Base-by-base conservation (phyloP, 176 grass and related monocot species). In the Tillandsia leiboldiana region DNA sequence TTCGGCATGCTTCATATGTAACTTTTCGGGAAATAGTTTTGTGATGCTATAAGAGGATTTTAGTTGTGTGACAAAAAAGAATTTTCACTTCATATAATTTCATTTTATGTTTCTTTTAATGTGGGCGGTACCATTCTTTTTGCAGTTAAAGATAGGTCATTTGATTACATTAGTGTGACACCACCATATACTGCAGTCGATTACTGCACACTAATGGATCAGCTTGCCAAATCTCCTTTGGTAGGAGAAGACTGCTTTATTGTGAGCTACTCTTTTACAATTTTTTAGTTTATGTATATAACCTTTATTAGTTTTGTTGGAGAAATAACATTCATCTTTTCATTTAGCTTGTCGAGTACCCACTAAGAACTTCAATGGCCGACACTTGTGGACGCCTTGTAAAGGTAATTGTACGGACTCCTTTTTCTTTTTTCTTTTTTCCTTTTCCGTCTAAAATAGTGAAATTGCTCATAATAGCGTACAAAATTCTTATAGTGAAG, bases 91-190 rank as follows among this genome's bases (percentile, higher is more conserved):
- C 0, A 1, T 17, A 15, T 59, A 59, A 42, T n/a, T 18, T 17
- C 14, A 59, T 59, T 18, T 20, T 59, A 15, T 59, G 12, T 1
- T 59, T 59, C n/a, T 20, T 59, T 8, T 15, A 22, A 8, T 20
- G 12, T 22, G 14, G n/a, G 20, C 48, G 63, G 51, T 12, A 12
- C 12, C 48, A 56, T 15, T 49, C 49, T 76, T 76, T 26, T 49
- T 70, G 23, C 69, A 88, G 94, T 77, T 66, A 82, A 78, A 73
- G 79, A 79, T 61, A 83, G 68, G 53, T 81, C 72, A 48, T 93
- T 93, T 82, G 94, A 99, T 81, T 93, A 97, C 83, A 82, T 97
- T 57, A 92, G 86, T 79, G 84, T 97, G 51, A 97, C 93, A 70
- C 89, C 93, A 49, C 93, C 89, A 63, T 97, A 92, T 81, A 50